phyloP scores from a whole-genome alignment of 83 land plant species.

The Thuja plicata region DNA sequence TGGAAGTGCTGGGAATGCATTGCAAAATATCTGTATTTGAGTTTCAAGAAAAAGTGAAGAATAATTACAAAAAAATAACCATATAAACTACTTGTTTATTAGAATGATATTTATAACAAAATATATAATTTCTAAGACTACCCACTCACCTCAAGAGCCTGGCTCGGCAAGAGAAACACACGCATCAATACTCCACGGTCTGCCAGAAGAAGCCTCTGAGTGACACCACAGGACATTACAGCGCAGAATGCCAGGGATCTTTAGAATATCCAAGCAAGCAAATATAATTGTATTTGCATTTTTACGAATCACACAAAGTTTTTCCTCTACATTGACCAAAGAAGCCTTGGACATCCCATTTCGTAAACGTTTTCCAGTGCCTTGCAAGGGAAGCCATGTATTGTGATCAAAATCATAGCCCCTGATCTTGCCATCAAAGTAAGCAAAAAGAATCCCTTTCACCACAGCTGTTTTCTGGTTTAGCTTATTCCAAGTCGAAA shows the following conservation, averaged over 20 bases:
- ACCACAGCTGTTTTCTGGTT: conserved; percentile 7
- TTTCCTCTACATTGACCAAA: not conserved
- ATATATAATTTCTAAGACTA: not conserved
- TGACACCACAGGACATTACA: conserved; percentile 10
- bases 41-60: not conserved
- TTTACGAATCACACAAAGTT: not conserved
- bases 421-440: conserved; percentile 9
- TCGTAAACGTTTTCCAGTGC: not conserved
- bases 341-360: conserved; percentile 8
- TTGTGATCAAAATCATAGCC: conserved; percentile 1
- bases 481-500: conserved; percentile 5
- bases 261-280: conserved; percentile 1
- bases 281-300: conserved; percentile 2
- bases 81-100: not conserved
- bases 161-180: conserved; percentile 2
- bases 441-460: conserved; percentile 9
- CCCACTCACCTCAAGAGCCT: not conserved
- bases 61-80: not conserved
- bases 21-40: not conserved
- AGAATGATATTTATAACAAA: not conserved
- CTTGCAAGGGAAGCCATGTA: conserved; percentile 6
- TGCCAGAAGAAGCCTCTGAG: not conserved
- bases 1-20: not conserved
- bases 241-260: not conserved
- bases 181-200: conserved; percentile 3